phyloP scores from a whole-genome alignment of 345 rosid species.

The Salix caprea region DNA sequence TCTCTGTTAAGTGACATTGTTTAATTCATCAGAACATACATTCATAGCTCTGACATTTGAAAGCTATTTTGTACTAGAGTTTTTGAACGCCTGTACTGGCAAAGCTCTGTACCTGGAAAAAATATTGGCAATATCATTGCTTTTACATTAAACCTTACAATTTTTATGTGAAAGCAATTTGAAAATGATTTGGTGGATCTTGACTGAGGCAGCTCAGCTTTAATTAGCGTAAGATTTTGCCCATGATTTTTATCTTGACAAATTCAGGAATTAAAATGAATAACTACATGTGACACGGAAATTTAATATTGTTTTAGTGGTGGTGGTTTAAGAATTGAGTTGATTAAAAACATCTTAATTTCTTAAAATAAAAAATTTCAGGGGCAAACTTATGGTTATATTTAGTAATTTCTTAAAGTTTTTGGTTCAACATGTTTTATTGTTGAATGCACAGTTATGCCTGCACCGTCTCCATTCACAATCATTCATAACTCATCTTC shows the following conservation, averaged over 20 bases:
- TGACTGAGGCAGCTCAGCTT: not conserved
- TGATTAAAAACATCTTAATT: too few species aligned
- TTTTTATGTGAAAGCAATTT: not conserved
- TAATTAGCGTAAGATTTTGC: not conserved
- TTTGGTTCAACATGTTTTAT: not conserved
- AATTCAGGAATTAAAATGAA: not conserved
- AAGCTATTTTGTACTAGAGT: not conserved
- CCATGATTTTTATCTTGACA: not conserved
- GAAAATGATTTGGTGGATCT: not conserved
- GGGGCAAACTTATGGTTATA: not conserved
- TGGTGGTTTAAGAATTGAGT: too few species aligned
- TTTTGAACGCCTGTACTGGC: not conserved
- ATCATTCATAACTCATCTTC: not conserved
- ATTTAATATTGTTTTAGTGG: too few species aligned
- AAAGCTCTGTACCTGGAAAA: not conserved
- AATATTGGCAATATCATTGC: not conserved
- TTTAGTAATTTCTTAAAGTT: not conserved
- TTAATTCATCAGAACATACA: slow-evolving; percentile 6
- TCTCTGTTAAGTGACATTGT: not conserved
- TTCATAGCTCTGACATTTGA: not conserved
- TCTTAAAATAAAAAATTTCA: too few species aligned
- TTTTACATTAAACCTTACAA: not conserved
- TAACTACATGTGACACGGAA: not conserved
- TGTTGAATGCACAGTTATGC: not conserved
- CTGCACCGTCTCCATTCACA: not conserved